phyloP scores from a whole-genome alignment of 225 moss, liverwort and hornwort genomes.

The Pleurozium schreberi region DNA sequence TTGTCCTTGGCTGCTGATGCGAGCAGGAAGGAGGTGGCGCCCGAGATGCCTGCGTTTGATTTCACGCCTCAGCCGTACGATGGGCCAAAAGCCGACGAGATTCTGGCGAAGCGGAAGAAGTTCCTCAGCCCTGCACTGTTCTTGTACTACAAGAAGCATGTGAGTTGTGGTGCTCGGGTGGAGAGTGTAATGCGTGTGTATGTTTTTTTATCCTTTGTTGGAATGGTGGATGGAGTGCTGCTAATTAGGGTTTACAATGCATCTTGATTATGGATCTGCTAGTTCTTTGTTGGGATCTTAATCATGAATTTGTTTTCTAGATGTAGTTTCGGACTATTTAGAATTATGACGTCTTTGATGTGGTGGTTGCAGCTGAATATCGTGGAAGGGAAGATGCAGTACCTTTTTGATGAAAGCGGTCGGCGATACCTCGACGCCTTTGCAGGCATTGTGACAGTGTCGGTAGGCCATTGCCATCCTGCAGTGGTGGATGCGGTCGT shows the following conservation, averaged over 20 bases:
- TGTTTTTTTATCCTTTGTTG: background rate
- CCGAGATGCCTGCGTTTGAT: slow-evolving; percentile 64
- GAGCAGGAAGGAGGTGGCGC: slow-evolving; percentile 4
- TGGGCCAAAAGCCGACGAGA: slow-evolving; percentile 68
- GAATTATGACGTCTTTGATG: background rate
- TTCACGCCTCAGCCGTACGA: slow-evolving; percentile 66
- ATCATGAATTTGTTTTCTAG: background rate
- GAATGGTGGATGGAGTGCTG: background rate
- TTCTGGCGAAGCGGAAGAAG: slow-evolving; percentile 83
- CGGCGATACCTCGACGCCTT: slow-evolving; percentile 92
- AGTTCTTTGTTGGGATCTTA: background rate
- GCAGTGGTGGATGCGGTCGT: slow-evolving; percentile 82
- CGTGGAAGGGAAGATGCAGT: slow-evolving; percentile 97
- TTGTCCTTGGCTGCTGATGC: slow-evolving; percentile 26
- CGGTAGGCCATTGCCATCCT: slow-evolving; percentile 90
- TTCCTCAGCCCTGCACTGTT: slow-evolving; percentile 94
- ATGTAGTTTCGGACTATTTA: background rate
- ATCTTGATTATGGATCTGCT: background rate
- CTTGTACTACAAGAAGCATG: slow-evolving; percentile 91
- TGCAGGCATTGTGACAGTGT: slow-evolving; percentile 96
- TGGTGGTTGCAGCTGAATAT: slow-evolving; percentile 64
- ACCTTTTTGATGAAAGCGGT: slow-evolving; percentile 87
- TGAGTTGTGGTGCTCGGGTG: slow-evolving; percentile 3
- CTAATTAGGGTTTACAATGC: background rate
- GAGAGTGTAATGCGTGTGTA: background rate